Conservation (phyloP, 306 rosid species). For the Echinosophora koreensis region DNA sequence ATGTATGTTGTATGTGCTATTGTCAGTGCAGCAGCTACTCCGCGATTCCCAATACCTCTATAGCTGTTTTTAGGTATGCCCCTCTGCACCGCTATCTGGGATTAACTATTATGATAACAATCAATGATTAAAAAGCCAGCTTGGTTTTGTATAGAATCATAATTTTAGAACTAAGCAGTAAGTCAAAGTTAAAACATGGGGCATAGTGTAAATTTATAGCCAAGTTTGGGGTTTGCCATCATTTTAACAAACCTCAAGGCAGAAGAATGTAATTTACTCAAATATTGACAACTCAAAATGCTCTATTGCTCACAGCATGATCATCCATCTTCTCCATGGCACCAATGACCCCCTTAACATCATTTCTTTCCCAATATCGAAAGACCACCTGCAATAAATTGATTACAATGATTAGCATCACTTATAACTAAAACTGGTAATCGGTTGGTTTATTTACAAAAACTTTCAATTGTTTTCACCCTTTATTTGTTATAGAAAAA, state of each 20-base stretch:
- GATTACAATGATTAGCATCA: slow-evolving; percentile 46
- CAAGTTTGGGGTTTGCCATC: not conserved
- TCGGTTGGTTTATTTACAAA: slow-evolving; percentile 20
- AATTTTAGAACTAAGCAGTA: too few relatives aligned
- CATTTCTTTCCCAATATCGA: slow-evolving; percentile 94
- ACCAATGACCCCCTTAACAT: slow-evolving; percentile 83
- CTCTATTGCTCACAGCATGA: slow-evolving; percentile 72
- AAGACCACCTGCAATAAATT: slow-evolving; percentile 72
- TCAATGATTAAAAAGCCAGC: not conserved
- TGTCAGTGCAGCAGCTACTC: not conserved
- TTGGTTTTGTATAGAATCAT: not conserved
- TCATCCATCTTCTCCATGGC: slow-evolving; percentile 95
- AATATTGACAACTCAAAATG: slow-evolving; percentile 11
- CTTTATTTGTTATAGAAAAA: not conserved
- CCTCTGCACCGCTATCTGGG: not conserved
- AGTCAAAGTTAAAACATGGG: not conserved
- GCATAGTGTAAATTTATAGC: not conserved
- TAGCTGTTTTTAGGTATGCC: not conserved
- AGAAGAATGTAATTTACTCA: not conserved
- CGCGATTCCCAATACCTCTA: not conserved
- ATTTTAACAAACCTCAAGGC: not conserved
- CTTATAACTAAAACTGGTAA: slow-evolving; percentile 27
- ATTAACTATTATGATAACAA: too few relatives aligned
- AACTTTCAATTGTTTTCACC: not conserved
- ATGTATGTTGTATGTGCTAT: not conserved